Evolutionary conservation across 495 filamentous ascomycete genomes (phyloP).

Genomic region (Xylaria scruposa): DNA sequence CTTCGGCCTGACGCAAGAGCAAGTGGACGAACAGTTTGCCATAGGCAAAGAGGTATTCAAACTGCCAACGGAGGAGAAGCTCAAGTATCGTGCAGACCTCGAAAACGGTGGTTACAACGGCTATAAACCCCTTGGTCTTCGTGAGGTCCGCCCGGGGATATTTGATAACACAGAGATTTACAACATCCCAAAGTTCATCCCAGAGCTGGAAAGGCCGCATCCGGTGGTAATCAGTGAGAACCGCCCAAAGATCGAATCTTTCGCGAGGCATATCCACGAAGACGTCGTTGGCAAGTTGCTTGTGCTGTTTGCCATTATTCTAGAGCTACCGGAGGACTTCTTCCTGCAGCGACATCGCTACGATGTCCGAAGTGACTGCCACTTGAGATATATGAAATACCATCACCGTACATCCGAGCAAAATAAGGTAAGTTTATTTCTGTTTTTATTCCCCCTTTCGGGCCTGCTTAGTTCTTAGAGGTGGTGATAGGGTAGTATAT

Average conservation of each 20-base stretch:
- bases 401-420: constrained; percentile 51
- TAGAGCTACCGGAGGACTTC: constrained; percentile 60
- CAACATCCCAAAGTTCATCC: constrained; percentile 58
- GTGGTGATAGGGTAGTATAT: too few species aligned
- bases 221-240: constrained; percentile 44
- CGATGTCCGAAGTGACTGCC: constrained; percentile 53
- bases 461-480: neutral
- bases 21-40: constrained; percentile 66
- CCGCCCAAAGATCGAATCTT: constrained; percentile 52
- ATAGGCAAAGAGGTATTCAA: constrained; percentile 63
- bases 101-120: constrained; percentile 44
- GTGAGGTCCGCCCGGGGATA: constrained; percentile 47
- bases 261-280: constrained; percentile 56
- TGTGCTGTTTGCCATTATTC: constrained; percentile 55
- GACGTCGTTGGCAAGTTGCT: constrained; percentile 54
- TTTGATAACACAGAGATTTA: constrained; percentile 59
- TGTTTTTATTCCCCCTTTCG: neutral
- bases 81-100: constrained; percentile 41
- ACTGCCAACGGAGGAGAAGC: constrained; percentile 58
- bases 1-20: constrained; percentile 63
- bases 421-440: constrained; percentile 28
- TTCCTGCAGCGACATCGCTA: constrained; percentile 59
- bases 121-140: constrained; percentile 42
- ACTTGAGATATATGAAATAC: constrained; percentile 65
- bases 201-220: constrained; percentile 42